These are phyloP conservation scores for Solanum sejunctum DNA, from an alignment of 257 asterid genomes.

Conservation along the genomic window DNA sequence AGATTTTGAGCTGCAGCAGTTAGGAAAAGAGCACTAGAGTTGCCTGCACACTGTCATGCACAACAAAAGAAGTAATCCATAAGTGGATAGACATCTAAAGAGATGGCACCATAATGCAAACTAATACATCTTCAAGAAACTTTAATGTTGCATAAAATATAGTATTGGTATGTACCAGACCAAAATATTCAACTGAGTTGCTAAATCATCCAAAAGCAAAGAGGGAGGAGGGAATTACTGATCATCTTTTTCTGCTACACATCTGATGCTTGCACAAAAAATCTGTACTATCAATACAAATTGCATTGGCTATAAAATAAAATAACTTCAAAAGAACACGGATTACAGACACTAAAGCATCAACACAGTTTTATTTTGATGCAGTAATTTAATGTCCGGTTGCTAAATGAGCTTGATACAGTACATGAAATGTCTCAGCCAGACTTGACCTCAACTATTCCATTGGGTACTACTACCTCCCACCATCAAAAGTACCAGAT, in stretches of 20 bases:
- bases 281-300: not conserved
- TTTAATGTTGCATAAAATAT: not conserved
- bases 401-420: not conserved
- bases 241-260: not conserved
- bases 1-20: conserved; percentile 99
- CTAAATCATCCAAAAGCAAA: not conserved
- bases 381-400: not conserved
- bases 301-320: not conserved
- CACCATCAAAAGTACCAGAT: not conserved
- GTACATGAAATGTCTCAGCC: not conserved
- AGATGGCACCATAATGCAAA: not conserved
- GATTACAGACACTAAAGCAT: not conserved
- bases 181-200: not conserved
- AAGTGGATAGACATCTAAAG: conserved; percentile 11
- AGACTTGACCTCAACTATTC: not conserved
- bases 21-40: conserved; percentile 98
- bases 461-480: not conserved
- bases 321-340: not conserved
- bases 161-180: not conserved
- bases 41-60: conserved; percentile 75
- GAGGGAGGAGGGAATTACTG: not conserved
- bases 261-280: not conserved
- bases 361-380: not conserved
- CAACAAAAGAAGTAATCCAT: conserved; percentile 20
- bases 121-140: not conserved